A percentile compares a stretch with the other conserved stretches of the same genome.
Evolutionary conservation across 192 early-diverging fungal species (phyloP).

Genomic region (Backusella mclennaniae): DNA sequence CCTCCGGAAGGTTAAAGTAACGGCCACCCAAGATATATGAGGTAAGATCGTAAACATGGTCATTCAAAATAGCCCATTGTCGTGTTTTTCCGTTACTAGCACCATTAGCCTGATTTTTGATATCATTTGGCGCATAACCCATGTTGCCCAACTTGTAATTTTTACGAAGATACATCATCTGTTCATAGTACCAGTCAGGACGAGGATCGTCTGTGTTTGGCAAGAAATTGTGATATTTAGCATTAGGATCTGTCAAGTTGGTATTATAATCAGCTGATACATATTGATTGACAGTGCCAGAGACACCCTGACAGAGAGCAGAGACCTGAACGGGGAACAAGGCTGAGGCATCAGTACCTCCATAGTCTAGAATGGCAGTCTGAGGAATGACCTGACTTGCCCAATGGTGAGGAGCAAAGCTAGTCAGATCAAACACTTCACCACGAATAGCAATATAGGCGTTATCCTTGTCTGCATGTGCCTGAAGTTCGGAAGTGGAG

Average conservation of each 20-base stretch:
- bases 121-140: slow-evolving; percentile 56
- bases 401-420: slow-evolving; percentile 58
- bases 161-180: slow-evolving; percentile 58
- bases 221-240: slow-evolving; percentile 72
- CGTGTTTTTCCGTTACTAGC: slow-evolving; percentile 34
- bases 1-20: slow-evolving; percentile 39
- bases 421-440: slow-evolving; percentile 77
- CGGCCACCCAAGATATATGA: slow-evolving; percentile 60
- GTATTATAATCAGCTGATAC: slow-evolving; percentile 48
- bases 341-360: slow-evolving; percentile 61
- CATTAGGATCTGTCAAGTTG: slow-evolving; percentile 47
- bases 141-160: slow-evolving; percentile 66
- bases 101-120: slow-evolving; percentile 48
- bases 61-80: slow-evolving; percentile 63
- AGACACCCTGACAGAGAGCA: slow-evolving; percentile 51
- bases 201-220: slow-evolving; percentile 56
- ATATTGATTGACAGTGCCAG: slow-evolving; percentile 40
- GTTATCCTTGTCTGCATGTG: slow-evolving; percentile 42
- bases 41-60: slow-evolving; percentile 73
- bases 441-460: slow-evolving; percentile 74
- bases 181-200: slow-evolving; percentile 69
- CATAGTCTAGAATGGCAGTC: slow-evolving; percentile 45
- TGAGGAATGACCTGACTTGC: slow-evolving; percentile 54
- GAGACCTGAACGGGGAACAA: slow-evolving; percentile 75
- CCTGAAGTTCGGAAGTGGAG: slow-evolving; percentile 55